Evolutionary conservation across 1,139 yeast genomes (phyloP), one percentile per base, ranked within the genome.

Genomic region (Yamadazyma atlantica): DNA sequence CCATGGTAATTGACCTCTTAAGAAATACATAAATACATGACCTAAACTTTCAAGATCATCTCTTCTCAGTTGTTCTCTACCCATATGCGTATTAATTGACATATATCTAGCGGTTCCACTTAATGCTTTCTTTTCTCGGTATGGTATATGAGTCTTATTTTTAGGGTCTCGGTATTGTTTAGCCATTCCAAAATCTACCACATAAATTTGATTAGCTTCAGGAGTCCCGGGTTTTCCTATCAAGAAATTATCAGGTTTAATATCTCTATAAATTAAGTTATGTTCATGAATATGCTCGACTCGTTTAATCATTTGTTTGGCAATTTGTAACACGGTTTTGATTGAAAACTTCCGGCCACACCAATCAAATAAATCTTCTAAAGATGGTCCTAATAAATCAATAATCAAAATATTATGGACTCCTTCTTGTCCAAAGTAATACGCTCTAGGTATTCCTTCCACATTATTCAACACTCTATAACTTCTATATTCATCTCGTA

Each of bases 291-390:
- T 74, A 35, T 75, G 70, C 57, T 82, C 82, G 36, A 84, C 82
- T 48, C 84, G 58, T 36, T 74, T 64, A 41, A 84, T 78, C 92
- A 84, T 84, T 58, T 84, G 90, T 39, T 76, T 80, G 2, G 89
- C 86, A 16, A 82, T 79, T 54, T 81, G 86, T 16, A 82, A 82
- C 33, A 82, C 88, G 0, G 90, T 82, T 53, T 81, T 78, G 27
- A 80, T 73, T n/a, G 77, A 62, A 50, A 84, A 83, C 53, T 75
- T 73, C 32, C 92, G 70, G 13, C 84, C 83, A 63, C 92, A 84
- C 92, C 90, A 84, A 54, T 84, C 92, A 62, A 84, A 84, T 40
- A 84, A 64, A 57, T 84, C 92, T 55, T 84, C 90, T 42, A 84
- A 66, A 1, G 88, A 82, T 2, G 92, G 92, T 1, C 92, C 92